Base-by-base conservation (phyloP, 75 land plant species). In the Picea glauca region DNA sequence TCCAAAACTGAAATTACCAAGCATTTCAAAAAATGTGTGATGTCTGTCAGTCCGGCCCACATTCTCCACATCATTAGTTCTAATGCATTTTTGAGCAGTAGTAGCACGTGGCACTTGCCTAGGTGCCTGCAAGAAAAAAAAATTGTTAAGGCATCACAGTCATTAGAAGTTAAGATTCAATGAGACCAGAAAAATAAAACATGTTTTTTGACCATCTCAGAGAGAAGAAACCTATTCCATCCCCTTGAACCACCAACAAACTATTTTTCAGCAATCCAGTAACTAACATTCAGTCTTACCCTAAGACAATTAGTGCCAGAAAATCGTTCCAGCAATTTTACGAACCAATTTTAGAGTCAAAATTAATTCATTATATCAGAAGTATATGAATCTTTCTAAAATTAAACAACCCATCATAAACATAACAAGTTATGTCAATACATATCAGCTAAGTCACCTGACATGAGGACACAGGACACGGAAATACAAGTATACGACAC, bases 1-100 rank as follows among this genome's bases (percentile, higher is more conserved):
- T 46, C 98, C 96, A 84, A 93, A 96, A 77, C 94, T 93, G 85
- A 96, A 93, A 79, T 96, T 96, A 26, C 98, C 98, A 81, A 96
- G 94, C 96, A 93, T 96, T 82, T 96, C 98, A 84, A 96, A 96
- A 58, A 96, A 93, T 8, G 98, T 96, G 13, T 96, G 98, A 73
- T 96, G 96, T 33, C 96, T 77, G 56, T 84, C 72, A 62, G 98
- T 96, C 72, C 87, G 82, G n/a, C 98, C 98, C 57, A 96, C 98
- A 87, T 96, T 96, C 74, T 93, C 96, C 4, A 96, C 85, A 77
- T 96, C 96, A 86, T 96, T 96, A 40, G 96, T 96, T 17, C 96
- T 77, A 72, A 96, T 87, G 77, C 96, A 94, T 78, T 86, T 90
- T 78, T 96, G 98, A 77, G 94, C 58, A 76, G 98, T 93, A 57